Percentiles rank a stretch among this genome's conserved stretches.
Conservation (phyloP, 2,329 filamentous ascomycete genomes). For the Fusarium falciforme region DNA sequence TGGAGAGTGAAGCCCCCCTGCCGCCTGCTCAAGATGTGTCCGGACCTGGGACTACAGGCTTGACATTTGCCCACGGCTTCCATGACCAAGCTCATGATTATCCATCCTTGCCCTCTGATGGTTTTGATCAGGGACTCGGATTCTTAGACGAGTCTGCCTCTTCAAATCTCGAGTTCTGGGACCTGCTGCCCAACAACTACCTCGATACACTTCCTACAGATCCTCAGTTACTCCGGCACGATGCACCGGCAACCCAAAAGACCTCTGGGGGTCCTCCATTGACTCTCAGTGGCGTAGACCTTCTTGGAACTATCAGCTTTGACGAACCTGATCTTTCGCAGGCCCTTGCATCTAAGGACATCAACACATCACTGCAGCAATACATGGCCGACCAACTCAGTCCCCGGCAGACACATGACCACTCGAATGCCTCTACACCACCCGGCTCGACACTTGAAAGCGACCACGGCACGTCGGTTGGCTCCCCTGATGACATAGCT, state of each 20-base stretch:
- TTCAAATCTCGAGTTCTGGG: slow-evolving; percentile 50
- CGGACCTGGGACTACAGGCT: neutral
- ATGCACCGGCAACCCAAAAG: slow-evolving; percentile 14
- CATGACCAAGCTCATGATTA: slow-evolving; percentile 16
- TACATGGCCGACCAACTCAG: slow-evolving; percentile 40
- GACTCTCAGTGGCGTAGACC: slow-evolving; percentile 42
- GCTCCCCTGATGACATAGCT: slow-evolving; percentile 26
- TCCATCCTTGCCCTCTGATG: slow-evolving; percentile 4
- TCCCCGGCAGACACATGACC: slow-evolving; percentile 14
- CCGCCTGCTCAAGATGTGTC: neutral
- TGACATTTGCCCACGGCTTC: neutral
- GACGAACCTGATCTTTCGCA: slow-evolving; percentile 44
- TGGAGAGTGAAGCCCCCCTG: slow-evolving; percentile 48
- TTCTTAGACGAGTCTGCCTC: slow-evolving; percentile 48
- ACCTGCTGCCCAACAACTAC: slow-evolving; percentile 49
- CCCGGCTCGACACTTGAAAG: slow-evolving; percentile 33
- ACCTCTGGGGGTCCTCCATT: slow-evolving; percentile 17
- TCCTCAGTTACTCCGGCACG: slow-evolving; percentile 27
- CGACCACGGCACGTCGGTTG: slow-evolving; percentile 35
- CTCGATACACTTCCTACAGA: slow-evolving; percentile 27
- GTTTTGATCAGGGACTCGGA: slow-evolving; percentile 48
- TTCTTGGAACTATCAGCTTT: slow-evolving; percentile 49
- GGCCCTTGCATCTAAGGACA: slow-evolving; percentile 45
- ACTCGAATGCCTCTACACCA: slow-evolving; percentile 36
- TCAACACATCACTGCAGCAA: slow-evolving; percentile 43